phyloP scores from a whole-genome alignment of 2,329 filamentous ascomycete genomes.

The Aureobasidium uvarum region DNA sequence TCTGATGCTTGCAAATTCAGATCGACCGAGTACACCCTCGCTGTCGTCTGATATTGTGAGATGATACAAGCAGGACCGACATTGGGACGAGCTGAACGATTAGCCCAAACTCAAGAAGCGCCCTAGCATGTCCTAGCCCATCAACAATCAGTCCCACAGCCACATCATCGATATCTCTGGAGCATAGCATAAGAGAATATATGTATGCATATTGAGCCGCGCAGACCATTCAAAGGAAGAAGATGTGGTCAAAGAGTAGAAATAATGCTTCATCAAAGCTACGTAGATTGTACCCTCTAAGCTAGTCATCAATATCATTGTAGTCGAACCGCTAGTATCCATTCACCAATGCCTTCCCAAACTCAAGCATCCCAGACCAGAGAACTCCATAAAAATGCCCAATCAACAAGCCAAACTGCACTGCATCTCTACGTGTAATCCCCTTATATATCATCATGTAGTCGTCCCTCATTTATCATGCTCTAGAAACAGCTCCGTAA shows the following conservation, averaged over 20 bases:
- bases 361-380: not conserved
- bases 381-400: constrained; percentile 19
- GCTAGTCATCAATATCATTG: constrained; percentile 2
- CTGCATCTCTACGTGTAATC: not conserved
- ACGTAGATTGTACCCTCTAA: not conserved
- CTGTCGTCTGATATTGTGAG: too few species aligned
- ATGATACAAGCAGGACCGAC: too few species aligned
- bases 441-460: constrained; percentile 1
- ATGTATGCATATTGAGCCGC: too few species aligned
- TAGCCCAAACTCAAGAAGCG: too few species aligned
- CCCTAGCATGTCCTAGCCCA: too few species aligned
- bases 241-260: not conserved
- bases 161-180: too few species aligned
- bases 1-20: too few species aligned
- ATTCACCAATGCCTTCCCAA: not conserved
- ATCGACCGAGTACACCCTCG: too few species aligned
- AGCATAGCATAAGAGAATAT: too few species aligned
- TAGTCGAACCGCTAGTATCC: not conserved
- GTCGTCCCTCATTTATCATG: constrained; percentile 1
- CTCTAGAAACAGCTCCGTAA: constrained; percentile 17
- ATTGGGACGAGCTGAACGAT: too few species aligned
- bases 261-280: constrained; percentile 4
- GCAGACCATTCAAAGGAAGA: too few species aligned
- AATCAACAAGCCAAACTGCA: not conserved
- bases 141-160: too few species aligned